phyloP scores from a whole-genome alignment of 768 basidiomycete genomes.

The Macrolepiota albuminosa region DNA sequence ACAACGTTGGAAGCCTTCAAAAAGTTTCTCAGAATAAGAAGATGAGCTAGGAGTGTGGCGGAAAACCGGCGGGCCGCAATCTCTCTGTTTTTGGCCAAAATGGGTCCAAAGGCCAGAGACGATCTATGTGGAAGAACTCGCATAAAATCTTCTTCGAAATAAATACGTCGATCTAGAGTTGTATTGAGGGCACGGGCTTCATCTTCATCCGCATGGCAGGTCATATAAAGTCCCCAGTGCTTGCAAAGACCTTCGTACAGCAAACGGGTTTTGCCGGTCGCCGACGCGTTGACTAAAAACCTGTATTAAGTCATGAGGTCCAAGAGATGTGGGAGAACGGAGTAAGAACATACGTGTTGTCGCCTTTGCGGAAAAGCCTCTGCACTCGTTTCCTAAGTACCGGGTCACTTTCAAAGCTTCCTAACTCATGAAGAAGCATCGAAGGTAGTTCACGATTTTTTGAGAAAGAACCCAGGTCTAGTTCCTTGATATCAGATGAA shows the following conservation, averaged over 20 bases:
- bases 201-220: neutral
- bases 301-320: neutral
- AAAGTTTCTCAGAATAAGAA: neutral
- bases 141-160: neutral
- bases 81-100: neutral
- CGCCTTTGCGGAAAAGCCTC: neutral
- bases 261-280: conserved; percentile 5
- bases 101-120: neutral
- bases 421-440: conserved; percentile 1
- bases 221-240: neutral
- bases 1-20: neutral
- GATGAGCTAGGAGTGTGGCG: neutral
- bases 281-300: conserved; percentile 4
- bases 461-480: neutral
- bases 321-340: too few relatives aligned
- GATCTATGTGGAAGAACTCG: neutral
- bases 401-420: neutral
- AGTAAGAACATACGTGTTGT: neutral
- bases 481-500: neutral
- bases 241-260: neutral
- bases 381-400: neutral
- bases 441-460: neutral
- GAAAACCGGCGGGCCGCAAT: neutral
- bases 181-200: neutral
- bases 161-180: neutral